phyloP scores from a whole-genome alignment of 169 alveolate species.

The Eimeria maxima region DNA sequence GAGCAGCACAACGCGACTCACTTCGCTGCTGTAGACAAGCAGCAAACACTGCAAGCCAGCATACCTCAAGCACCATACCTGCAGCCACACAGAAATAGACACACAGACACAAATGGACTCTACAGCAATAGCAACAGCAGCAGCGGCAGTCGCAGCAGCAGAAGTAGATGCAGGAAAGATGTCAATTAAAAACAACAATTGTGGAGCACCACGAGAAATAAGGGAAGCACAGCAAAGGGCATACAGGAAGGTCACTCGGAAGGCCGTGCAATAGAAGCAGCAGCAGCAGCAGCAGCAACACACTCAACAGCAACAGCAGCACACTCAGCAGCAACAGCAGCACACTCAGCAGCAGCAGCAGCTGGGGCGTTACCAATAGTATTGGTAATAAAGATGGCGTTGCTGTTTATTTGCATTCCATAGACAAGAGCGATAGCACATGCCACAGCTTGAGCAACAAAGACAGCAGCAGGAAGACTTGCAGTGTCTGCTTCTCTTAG shows the following conservation, averaged over 20 bases:
- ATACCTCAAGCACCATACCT: not conserved
- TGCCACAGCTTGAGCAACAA: constrained; percentile 21
- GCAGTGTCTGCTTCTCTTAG: not conserved
- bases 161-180: too few relatives aligned
- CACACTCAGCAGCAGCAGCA: too few relatives aligned
- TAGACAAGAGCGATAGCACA: not conserved
- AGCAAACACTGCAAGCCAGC: constrained; percentile 4
- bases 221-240: too few relatives aligned
- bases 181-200: too few relatives aligned
- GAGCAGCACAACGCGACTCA: not conserved
- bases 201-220: too few relatives aligned
- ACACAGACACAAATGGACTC: not conserved
- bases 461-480: not conserved
- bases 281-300: too few relatives aligned
- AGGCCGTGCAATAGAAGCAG: too few relatives aligned
- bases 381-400: not conserved
- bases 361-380: not conserved
- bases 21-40: not conserved
- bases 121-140: not conserved
- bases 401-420: constrained; percentile 8
- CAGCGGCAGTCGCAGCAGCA: too few relatives aligned
- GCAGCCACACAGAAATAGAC: not conserved
- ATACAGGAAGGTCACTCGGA: too few relatives aligned
- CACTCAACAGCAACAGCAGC: not conserved
- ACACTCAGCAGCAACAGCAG: too few relatives aligned